A percentile compares a stretch with the other conserved stretches of the same genome.
phyloP scores from a whole-genome alignment of 2,329 filamentous ascomycete species.

The Emmonsia crescens region DNA sequence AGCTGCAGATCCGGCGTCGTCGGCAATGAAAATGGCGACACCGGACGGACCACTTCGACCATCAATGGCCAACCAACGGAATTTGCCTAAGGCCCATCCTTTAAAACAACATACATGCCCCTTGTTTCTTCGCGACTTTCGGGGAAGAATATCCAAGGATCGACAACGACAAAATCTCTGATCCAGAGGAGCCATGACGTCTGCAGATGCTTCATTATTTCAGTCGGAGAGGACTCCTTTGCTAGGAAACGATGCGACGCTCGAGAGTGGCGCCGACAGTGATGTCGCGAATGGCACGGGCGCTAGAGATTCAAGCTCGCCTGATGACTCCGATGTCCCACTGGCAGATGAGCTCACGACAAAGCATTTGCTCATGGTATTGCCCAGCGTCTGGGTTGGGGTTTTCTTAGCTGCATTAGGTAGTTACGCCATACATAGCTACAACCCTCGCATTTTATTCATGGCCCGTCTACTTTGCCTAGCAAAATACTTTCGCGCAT shows the following conservation, averaged over 20 bases:
- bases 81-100: not conserved
- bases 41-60: not conserved
- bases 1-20: too few species aligned
- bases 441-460: not conserved
- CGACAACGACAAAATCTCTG: not conserved
- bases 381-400: conserved; percentile 42
- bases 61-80: not conserved
- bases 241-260: conserved; percentile 5
- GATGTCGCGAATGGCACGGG: not conserved
- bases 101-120: not conserved
- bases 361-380: conserved; percentile 37
- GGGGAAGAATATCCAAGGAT: not conserved
- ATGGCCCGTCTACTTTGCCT: too few species aligned
- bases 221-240: conserved; percentile 13
- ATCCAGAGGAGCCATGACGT: not conserved
- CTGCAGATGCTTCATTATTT: not conserved
- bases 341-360: conserved; percentile 38
- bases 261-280: conserved; percentile 2
- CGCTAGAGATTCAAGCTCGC: too few species aligned
- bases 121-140: not conserved
- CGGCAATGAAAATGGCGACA: not conserved
- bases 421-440: conserved; percentile 31
- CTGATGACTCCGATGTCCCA: conserved; percentile 11
- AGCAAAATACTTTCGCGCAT: not conserved
- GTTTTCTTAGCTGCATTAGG: conserved; percentile 48